Percentiles rank a stretch among this genome's conserved stretches.
Conservation (phyloP, 352 stramenopile genomes). For the Phytophthora meadii region DNA sequence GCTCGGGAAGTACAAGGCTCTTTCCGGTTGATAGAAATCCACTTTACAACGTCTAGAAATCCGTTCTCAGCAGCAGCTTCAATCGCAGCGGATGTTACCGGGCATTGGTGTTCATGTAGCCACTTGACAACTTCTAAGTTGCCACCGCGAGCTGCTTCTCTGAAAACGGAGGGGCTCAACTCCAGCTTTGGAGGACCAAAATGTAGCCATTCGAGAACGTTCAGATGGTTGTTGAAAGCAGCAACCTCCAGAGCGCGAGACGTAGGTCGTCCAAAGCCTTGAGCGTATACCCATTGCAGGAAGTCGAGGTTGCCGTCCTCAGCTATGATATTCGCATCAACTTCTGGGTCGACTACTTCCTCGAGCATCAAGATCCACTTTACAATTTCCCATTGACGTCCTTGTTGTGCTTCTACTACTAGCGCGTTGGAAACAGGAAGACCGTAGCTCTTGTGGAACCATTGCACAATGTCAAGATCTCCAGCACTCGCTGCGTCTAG, state of each 20-base stretch:
- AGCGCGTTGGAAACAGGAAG: constrained; percentile 5
- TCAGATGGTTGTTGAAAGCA: constrained; percentile 13
- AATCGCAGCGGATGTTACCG: constrained; percentile 15
- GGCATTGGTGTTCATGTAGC: constrained; percentile 16
- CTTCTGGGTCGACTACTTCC: constrained; percentile 9
- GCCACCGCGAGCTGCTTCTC: constrained; percentile 17
- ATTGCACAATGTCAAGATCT: constrained; percentile 19
- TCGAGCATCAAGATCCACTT: constrained; percentile 24
- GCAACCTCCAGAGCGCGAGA: constrained; percentile 5
- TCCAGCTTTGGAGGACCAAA: constrained; percentile 12
- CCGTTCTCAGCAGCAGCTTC: constrained; percentile 29
- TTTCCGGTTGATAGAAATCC: constrained; percentile 10
- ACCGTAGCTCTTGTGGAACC: constrained; percentile 7
- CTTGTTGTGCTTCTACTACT: constrained; percentile 10
- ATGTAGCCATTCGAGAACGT: constrained; percentile 16
- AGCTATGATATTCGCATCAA: constrained; percentile 10
- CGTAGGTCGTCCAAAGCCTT: constrained; percentile 6
- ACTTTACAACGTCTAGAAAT: constrained; percentile 13
- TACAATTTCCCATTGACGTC: constrained; percentile 19
- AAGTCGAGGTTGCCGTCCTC: constrained; percentile 9
- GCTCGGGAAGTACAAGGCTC: constrained; percentile 15
- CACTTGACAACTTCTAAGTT: constrained; percentile 21
- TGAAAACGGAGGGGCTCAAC: constrained; percentile 9
- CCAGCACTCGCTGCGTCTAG: constrained; percentile 16
- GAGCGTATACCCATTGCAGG: constrained; percentile 15